phyloP scores from a whole-genome alignment of 2,329 filamentous ascomycete species.

The Lasiodiplodia sp. region DNA sequence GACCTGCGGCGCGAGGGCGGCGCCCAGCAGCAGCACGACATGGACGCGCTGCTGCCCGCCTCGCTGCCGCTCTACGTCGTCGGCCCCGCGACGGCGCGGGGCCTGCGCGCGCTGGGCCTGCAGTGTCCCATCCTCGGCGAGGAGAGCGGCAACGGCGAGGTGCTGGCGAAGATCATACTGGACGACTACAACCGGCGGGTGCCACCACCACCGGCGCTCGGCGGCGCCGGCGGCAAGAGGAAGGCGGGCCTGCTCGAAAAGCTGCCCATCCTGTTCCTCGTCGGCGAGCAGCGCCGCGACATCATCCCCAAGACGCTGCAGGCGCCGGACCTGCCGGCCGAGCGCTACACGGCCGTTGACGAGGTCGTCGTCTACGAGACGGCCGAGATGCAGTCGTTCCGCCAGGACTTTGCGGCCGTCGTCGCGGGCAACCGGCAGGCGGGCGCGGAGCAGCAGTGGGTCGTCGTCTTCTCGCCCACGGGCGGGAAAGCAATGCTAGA shows the following conservation, averaged over 20 bases:
- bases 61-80: constrained; percentile 77
- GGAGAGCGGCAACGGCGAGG: constrained; percentile 84
- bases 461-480: constrained; percentile 74
- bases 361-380: constrained; percentile 90
- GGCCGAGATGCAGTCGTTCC: constrained; percentile 80
- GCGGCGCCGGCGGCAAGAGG: constrained; percentile 34
- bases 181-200: constrained; percentile 69
- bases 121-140: constrained; percentile 73
- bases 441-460: constrained; percentile 64
- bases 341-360: constrained; percentile 69
- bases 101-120: constrained; percentile 64
- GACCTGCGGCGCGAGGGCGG: constrained; percentile 55
- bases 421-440: constrained; percentile 55
- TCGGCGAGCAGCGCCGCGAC: constrained; percentile 88
- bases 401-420: constrained; percentile 65
- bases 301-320: constrained; percentile 85
- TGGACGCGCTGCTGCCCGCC: constrained; percentile 50
- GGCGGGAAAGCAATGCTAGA: constrained; percentile 68
- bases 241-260: constrained; percentile 46
- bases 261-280: constrained; percentile 80
- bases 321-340: constrained; percentile 58
- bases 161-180: constrained; percentile 78
- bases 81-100: constrained; percentile 79
- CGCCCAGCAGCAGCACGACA: constrained; percentile 9
- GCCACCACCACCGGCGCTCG: constrained; percentile 24